These are phyloP conservation scores for Trematosphaeria pertusa DNA, from an alignment of 2,329 filamentous ascomycete genomes.

Conservation along the genomic window DNA sequence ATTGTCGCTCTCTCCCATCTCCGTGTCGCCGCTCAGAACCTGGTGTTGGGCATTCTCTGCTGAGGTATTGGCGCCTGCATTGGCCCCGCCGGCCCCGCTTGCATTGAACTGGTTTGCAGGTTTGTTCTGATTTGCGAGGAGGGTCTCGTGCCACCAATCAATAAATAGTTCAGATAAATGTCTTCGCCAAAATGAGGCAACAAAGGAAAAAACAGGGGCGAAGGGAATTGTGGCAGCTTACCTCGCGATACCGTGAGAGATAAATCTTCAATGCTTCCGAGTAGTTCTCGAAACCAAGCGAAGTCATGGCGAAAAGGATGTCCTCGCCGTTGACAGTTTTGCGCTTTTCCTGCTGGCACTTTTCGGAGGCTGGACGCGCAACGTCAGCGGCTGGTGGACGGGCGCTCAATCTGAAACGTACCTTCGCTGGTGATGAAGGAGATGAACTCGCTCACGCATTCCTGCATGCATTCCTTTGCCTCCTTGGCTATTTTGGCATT, in stretches of 20 bases:
- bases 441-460: slow-evolving; percentile 99
- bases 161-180: slow-evolving; percentile 58
- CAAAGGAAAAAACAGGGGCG: slow-evolving; percentile 43
- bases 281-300: slow-evolving; percentile 98
- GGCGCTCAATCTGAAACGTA: slow-evolving; percentile 56
- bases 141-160: slow-evolving; percentile 70
- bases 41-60: slow-evolving; percentile 49
- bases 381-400: slow-evolving; percentile 21
- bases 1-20: slow-evolving; percentile 50
- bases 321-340: slow-evolving; percentile 99
- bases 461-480: slow-evolving; percentile 99
- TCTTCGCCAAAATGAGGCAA: slow-evolving; percentile 49
- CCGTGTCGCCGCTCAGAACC: slow-evolving; percentile 53
- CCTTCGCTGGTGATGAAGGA: slow-evolving; percentile 99
- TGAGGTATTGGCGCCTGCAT: slow-evolving; percentile 39
- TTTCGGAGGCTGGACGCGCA: slow-evolving; percentile 79
- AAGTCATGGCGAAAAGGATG: slow-evolving; percentile 98
- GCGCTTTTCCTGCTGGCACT: slow-evolving; percentile 98
- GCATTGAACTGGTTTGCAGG: slow-evolving; percentile 51
- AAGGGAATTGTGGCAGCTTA: slow-evolving; percentile 62
- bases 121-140: slow-evolving; percentile 74
- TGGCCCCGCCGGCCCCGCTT: slow-evolving; percentile 42
- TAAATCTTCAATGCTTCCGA: slow-evolving; percentile 98
- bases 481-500: slow-evolving; percentile 99
- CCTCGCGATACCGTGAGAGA: slow-evolving; percentile 95